Conservation (phyloP, 306 rosid genomes). For the Begonia fuchsioides region DNA sequence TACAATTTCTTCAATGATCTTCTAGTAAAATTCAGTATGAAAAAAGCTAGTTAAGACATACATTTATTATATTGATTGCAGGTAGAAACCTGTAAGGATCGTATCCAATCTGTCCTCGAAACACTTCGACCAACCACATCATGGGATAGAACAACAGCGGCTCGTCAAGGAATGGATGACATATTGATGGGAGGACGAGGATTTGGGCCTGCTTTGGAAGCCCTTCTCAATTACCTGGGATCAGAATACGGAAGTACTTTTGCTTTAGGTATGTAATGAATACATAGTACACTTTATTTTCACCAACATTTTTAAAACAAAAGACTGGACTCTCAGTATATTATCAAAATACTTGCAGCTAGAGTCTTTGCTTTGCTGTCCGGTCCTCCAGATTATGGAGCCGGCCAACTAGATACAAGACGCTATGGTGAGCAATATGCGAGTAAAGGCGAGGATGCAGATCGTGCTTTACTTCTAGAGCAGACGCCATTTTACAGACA, state of each 20-base stretch:
- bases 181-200: slow-evolving; percentile 91
- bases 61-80: slow-evolving; percentile 20
- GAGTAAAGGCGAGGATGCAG: slow-evolving; percentile 96
- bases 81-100: slow-evolving; percentile 93
- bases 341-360: slow-evolving; percentile 40
- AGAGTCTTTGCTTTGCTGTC: slow-evolving; percentile 85
- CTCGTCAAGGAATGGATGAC: slow-evolving; percentile 87
- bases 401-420: slow-evolving; percentile 88
- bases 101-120: slow-evolving; percentile 84
- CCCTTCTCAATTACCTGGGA: slow-evolving; percentile 81
- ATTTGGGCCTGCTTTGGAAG: slow-evolving; percentile 88
- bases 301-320: background rate
- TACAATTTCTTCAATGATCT: background rate
- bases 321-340: too few species aligned
- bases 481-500: slow-evolving; percentile 92
- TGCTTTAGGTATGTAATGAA: slow-evolving; percentile 59
- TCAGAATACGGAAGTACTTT: slow-evolving; percentile 94
- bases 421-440: slow-evolving; percentile 97
- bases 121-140: slow-evolving; percentile 89
- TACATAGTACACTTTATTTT: too few species aligned
- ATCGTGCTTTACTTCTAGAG: slow-evolving; percentile 91
- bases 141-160: slow-evolving; percentile 89
- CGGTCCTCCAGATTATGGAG: slow-evolving; percentile 95
- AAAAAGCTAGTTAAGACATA: slow-evolving; percentile 6
- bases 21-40: background rate